Evolutionary conservation across 2,329 filamentous ascomycete genomes (phyloP).

Genomic region (Aureobasidium vineae): DNA sequence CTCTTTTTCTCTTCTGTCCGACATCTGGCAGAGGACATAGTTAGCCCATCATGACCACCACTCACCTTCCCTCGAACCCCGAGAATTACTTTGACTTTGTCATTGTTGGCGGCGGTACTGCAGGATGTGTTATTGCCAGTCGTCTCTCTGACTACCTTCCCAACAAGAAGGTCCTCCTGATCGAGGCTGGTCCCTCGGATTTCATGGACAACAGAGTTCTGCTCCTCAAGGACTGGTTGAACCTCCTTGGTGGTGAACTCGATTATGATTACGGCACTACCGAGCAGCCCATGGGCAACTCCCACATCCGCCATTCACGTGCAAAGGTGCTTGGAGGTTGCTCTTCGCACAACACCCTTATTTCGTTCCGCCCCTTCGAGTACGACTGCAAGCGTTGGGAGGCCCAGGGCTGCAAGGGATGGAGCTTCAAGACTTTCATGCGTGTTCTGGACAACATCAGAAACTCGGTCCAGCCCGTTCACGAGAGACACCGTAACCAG

Average conservation of each 20-base stretch:
- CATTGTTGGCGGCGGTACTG: slow-evolving; percentile 80
- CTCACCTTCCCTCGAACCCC: slow-evolving; percentile 62
- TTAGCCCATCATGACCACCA: slow-evolving; percentile 62
- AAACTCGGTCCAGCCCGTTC: slow-evolving; percentile 88
- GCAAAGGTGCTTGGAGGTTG: slow-evolving; percentile 91
- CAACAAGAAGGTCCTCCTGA: slow-evolving; percentile 73
- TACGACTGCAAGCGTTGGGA: slow-evolving; percentile 87
- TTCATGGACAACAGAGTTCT: slow-evolving; percentile 85
- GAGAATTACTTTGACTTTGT: slow-evolving; percentile 76
- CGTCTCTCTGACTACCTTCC: slow-evolving; percentile 80
- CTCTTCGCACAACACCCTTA: slow-evolving; percentile 91
- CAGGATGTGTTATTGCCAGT: slow-evolving; percentile 79
- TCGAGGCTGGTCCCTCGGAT: slow-evolving; percentile 87
- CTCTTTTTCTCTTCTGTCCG: background rate
- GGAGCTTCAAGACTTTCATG: slow-evolving; percentile 83
- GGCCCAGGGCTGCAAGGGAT: slow-evolving; percentile 74
- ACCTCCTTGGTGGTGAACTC: slow-evolving; percentile 77
- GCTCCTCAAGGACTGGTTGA: slow-evolving; percentile 83
- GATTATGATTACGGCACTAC: slow-evolving; percentile 90
- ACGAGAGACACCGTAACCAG: slow-evolving; percentile 82
- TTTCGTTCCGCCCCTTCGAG: slow-evolving; percentile 87
- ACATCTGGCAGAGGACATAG: background rate
- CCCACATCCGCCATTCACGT: slow-evolving; percentile 84
- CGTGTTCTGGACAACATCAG: slow-evolving; percentile 77
- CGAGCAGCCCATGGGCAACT: slow-evolving; percentile 89